A percentile compares a stretch with the other conserved stretches of the same genome.
Conservation (phyloP, 495 filamentous ascomycete genomes). For the Tuber indicum region DNA sequence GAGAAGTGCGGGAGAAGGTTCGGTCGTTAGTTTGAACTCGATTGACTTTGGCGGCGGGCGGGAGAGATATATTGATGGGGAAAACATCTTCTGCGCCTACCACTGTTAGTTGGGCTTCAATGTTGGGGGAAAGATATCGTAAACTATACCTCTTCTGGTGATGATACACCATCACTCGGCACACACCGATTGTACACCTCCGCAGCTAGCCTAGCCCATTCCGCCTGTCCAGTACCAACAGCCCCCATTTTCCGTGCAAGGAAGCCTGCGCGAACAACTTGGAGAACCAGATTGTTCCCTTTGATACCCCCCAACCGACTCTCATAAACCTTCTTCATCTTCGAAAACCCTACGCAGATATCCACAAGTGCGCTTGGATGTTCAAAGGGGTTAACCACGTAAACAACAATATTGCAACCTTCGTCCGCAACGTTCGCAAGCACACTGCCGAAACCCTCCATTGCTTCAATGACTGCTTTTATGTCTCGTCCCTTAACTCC, state of each 20-base stretch:
- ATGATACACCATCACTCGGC: constrained; percentile 50
- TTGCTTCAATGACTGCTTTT: constrained; percentile 40
- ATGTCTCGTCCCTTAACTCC: constrained; percentile 34
- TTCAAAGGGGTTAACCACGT: constrained; percentile 71
- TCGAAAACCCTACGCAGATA: constrained; percentile 70
- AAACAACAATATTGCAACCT: constrained; percentile 71
- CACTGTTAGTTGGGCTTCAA: neutral
- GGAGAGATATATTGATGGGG: constrained; percentile 71
- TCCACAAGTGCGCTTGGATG: constrained; percentile 60
- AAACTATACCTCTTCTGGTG: constrained; percentile 41
- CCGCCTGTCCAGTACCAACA: constrained; percentile 59
- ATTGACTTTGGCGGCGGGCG: constrained; percentile 63
- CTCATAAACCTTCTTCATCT: constrained; percentile 64
- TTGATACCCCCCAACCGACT: constrained; percentile 51
- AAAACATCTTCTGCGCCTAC: constrained; percentile 44
- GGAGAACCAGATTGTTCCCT: constrained; percentile 68
- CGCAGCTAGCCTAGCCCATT: constrained; percentile 63
- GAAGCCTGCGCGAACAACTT: constrained; percentile 69
- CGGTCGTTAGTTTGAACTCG: constrained; percentile 66
- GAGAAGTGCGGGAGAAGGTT: constrained; percentile 64
- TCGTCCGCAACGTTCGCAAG: constrained; percentile 47
- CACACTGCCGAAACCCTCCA: constrained; percentile 42
- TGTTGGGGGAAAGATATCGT: constrained; percentile 6
- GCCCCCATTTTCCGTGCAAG: constrained; percentile 61
- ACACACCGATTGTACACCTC: constrained; percentile 84